Conservation (phyloP, 768 basidiomycete genomes). For the Pisolithus sp. region DNA sequence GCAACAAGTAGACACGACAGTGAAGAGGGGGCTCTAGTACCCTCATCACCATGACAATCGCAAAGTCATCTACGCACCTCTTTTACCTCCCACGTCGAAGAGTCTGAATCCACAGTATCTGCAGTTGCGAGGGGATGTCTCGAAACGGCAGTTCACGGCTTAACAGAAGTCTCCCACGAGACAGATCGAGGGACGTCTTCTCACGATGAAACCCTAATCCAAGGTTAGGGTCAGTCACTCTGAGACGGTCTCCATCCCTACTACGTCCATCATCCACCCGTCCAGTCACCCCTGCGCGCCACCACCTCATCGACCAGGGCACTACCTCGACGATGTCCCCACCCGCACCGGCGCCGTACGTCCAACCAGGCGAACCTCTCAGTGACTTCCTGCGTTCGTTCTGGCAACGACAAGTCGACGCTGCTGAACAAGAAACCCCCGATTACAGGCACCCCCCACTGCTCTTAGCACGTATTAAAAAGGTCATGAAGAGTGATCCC, state of each 20-base stretch:
- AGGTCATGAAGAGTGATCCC: constrained; percentile 98
- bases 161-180: too few species aligned
- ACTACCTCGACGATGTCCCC: constrained; percentile 20
- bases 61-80: constrained; percentile 35
- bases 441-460: constrained; percentile 85
- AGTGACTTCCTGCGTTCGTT: constrained; percentile 81
- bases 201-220: constrained; percentile 11
- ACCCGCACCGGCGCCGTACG: constrained; percentile 57
- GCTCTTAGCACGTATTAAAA: constrained; percentile 94
- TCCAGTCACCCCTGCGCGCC: neutral
- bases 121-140: too few species aligned
- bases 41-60: neutral
- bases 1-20: neutral
- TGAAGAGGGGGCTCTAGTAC: neutral
- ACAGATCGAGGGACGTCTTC: neutral
- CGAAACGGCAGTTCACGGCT: too few species aligned
- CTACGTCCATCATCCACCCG: constrained; percentile 14
- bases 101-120: constrained; percentile 45
- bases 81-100: constrained; percentile 58
- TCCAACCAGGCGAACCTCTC: constrained; percentile 80
- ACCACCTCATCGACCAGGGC: too few species aligned
- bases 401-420: constrained; percentile 85
- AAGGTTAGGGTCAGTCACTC: constrained; percentile 22
- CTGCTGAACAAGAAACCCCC: constrained; percentile 81
- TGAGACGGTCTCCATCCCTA: constrained; percentile 1